Percentiles rank a stretch among this genome's conserved stretches.
phyloP scores from a whole-genome alignment of 1,284 basidiomycete species.

The Ganoderma meredithae region DNA sequence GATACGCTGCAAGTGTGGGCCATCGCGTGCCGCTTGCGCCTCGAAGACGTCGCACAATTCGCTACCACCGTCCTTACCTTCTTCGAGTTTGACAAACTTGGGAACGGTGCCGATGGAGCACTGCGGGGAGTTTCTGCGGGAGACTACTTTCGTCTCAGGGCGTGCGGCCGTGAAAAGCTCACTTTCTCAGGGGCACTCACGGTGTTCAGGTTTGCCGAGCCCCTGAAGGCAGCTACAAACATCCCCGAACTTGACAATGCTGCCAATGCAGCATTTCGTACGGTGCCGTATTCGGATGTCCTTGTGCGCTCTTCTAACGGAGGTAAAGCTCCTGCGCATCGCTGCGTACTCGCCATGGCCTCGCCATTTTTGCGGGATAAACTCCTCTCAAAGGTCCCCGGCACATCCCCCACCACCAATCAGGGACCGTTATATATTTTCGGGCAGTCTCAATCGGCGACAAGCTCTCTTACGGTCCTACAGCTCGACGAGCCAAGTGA shows the following conservation, averaged over 20 bases:
- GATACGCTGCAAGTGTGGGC: constrained; percentile 29
- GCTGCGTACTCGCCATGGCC: constrained; percentile 1
- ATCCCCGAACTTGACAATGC: background rate
- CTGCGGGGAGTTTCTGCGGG: background rate
- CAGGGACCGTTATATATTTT: background rate
- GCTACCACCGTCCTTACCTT: background rate
- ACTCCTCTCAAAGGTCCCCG: background rate
- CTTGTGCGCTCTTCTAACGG: background rate
- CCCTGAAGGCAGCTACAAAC: background rate
- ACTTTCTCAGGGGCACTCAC: background rate
- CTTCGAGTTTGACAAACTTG: background rate
- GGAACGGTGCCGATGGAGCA: background rate
- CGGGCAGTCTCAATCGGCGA: background rate
- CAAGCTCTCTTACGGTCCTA: background rate
- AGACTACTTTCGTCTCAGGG: background rate
- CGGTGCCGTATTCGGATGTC: background rate
- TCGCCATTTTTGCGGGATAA: background rate
- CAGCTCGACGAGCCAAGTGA: background rate
- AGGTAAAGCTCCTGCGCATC: background rate
- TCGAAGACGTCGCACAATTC: constrained; percentile 20
- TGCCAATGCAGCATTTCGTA: background rate
- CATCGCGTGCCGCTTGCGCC: constrained; percentile 23
- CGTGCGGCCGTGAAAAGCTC: background rate
- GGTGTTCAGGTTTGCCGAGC: background rate
- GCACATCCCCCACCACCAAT: background rate